phyloP scores from a whole-genome alignment of 2,329 filamentous ascomycete species.

The Teratosphaeria epicoccoides region DNA sequence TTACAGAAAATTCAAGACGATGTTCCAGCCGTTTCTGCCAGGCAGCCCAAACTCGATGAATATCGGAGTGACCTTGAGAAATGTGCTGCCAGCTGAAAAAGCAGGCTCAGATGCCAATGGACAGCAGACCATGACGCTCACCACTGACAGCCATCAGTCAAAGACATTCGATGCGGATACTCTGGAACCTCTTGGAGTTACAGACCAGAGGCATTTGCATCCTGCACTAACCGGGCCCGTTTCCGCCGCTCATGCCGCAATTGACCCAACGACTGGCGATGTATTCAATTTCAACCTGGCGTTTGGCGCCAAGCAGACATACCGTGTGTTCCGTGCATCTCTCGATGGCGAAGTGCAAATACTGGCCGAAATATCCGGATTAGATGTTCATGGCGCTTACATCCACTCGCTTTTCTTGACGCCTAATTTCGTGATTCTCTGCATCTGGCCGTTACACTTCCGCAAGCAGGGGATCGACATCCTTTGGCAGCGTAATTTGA shows the following conservation, averaged over 20 bases:
- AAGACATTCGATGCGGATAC: slow-evolving; percentile 59
- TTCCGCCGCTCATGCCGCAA: slow-evolving; percentile 60
- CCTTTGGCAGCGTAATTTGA: slow-evolving; percentile 54
- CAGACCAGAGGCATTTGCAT: slow-evolving; percentile 52
- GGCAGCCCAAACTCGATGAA: slow-evolving; percentile 33
- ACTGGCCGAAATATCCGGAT: slow-evolving; percentile 50
- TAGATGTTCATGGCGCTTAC: slow-evolving; percentile 50
- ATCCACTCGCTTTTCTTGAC: slow-evolving; percentile 77
- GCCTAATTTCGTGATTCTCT: slow-evolving; percentile 59
- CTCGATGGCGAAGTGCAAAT: slow-evolving; percentile 49
- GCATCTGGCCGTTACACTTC: slow-evolving; percentile 57
- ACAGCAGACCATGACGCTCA: slow-evolving; percentile 38
- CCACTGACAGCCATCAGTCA: slow-evolving; percentile 50
- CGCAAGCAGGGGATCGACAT: slow-evolving; percentile 49
- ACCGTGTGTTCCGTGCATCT: slow-evolving; percentile 51
- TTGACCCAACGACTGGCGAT: slow-evolving; percentile 63
- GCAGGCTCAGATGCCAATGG: background rate
- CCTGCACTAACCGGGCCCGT: slow-evolving; percentile 56
- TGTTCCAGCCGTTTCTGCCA: slow-evolving; percentile 35
- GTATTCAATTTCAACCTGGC: slow-evolving; percentile 75
- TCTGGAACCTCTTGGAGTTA: slow-evolving; percentile 59
- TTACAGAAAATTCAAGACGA: slow-evolving; percentile 59
- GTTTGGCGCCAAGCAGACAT: slow-evolving; percentile 46
- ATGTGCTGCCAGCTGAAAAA: background rate
- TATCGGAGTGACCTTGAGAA: slow-evolving; percentile 48